Percentiles rank a stretch among this genome's conserved stretches.
Evolutionary conservation across 2,329 filamentous ascomycete species (phyloP).

Genomic region (Lecanicillium sp.): DNA sequence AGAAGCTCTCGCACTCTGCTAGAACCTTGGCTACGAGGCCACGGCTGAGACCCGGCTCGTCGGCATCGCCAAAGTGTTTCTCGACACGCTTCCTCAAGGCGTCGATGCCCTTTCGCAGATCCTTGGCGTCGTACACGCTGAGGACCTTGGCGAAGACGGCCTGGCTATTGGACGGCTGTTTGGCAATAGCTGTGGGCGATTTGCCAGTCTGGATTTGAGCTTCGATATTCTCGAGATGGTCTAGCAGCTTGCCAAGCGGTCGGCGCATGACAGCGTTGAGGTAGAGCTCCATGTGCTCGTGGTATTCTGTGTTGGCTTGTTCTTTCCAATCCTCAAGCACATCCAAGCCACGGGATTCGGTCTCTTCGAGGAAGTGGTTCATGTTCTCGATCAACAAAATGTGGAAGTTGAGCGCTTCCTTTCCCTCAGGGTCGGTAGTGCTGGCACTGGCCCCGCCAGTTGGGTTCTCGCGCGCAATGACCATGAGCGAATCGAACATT

Average conservation of each 20-base stretch:
- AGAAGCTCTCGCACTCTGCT: slow-evolving; percentile 57
- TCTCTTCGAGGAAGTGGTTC: slow-evolving; percentile 94
- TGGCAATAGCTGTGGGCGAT: slow-evolving; percentile 58
- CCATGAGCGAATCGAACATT: slow-evolving; percentile 96
- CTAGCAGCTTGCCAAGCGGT: slow-evolving; percentile 82
- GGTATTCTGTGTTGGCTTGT: slow-evolving; percentile 70
- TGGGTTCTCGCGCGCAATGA: slow-evolving; percentile 73
- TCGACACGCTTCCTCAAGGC: slow-evolving; percentile 85
- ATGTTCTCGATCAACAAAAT: slow-evolving; percentile 98
- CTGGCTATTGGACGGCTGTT: slow-evolving; percentile 77
- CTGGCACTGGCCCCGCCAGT: slow-evolving; percentile 38
- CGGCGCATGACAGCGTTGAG: slow-evolving; percentile 81
- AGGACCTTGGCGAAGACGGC: slow-evolving; percentile 81
- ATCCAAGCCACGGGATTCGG: slow-evolving; percentile 66
- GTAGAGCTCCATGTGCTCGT: slow-evolving; percentile 83
- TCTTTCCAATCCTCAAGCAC: slow-evolving; percentile 79
- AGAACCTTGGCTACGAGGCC: slow-evolving; percentile 53
- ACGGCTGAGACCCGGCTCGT: slow-evolving; percentile 61
- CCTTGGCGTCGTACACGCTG: slow-evolving; percentile 71
- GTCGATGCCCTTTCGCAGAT: slow-evolving; percentile 86
- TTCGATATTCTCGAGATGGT: slow-evolving; percentile 87
- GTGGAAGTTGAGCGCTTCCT: slow-evolving; percentile 94
- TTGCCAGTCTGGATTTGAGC: slow-evolving; percentile 58
- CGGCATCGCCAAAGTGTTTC: slow-evolving; percentile 92
- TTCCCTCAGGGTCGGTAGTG: slow-evolving; percentile 67